Evolutionary conservation across 768 basidiomycete species (phyloP).

Genomic region (Naganishia onofrii): DNA sequence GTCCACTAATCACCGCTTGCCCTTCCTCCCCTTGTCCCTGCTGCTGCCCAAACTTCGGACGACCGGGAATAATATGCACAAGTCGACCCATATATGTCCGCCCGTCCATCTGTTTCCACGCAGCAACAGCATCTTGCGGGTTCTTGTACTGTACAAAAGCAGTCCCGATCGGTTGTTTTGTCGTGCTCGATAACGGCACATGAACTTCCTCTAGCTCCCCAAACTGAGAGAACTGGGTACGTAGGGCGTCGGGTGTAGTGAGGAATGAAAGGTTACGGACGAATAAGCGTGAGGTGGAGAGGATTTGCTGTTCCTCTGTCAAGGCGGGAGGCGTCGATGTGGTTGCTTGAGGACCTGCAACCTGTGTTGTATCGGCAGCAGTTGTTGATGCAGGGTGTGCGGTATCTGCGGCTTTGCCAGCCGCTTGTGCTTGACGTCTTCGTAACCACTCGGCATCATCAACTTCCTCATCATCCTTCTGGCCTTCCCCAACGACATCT

Average conservation of each 20-base stretch:
- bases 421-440: constrained; percentile 37
- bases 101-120: constrained; percentile 75
- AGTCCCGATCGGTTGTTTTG: constrained; percentile 61
- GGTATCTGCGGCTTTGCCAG: constrained; percentile 8
- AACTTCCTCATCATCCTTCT: constrained; percentile 38
- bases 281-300: constrained; percentile 76
- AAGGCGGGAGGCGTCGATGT: not conserved
- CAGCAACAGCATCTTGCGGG: constrained; percentile 61
- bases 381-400: constrained; percentile 20
- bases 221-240: constrained; percentile 63
- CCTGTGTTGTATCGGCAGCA: constrained; percentile 36
- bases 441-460: constrained; percentile 54
- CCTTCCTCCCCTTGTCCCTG: constrained; percentile 23
- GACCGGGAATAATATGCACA: constrained; percentile 73
- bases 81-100: constrained; percentile 86
- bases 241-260: constrained; percentile 70
- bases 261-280: constrained; percentile 92
- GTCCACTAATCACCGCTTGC: constrained; percentile 34
- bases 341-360: constrained; percentile 12
- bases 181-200: constrained; percentile 58
- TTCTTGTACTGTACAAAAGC: constrained; percentile 62
- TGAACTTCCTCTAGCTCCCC: constrained; percentile 71
- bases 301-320: constrained; percentile 58
- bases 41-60: constrained; percentile 42
- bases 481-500: constrained; percentile 39